Base-by-base conservation (phyloP, 23 red algal genomes). In the Gracilaria gracilis region DNA sequence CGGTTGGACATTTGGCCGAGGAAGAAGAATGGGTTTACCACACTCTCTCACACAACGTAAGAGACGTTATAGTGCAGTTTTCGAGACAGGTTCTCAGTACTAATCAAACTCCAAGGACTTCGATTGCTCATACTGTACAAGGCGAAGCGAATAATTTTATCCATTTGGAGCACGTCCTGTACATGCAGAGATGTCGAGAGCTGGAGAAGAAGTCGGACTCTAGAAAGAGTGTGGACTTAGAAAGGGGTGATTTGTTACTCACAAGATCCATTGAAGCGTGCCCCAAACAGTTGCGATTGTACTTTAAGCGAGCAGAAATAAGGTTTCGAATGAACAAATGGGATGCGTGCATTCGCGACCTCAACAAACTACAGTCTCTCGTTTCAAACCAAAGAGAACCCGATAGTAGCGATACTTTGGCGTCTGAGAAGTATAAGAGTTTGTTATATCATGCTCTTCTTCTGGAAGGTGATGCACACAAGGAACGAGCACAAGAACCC, bases 21-120 rank as follows among this genome's bases (percentile, higher is more conserved):
- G 72, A 90, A 69, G 87, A 90, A 66, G 87, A 66, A 33, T 81
- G 48, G 73, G 58, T 90, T 13, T 90, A 90, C 39, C 51, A 90
- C 44, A 51, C 71, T 0, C 39, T 90, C 29, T 34, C 61, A 5
- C 23, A 20, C 8, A 57, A 90, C 34, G 29, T 87, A 23, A 51
- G 72, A 50, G 72, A 77, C 9, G 46, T 77, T n/a, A 77, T 77
- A 13, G 12, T 77, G n/a, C 72, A 77, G 32, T 77, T 77, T 50
- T 13, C 35, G 28, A 77, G 72, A 32, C 50, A 77, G 1, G 38
- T 35, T 49, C 27, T 77, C 9, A 1, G 42, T 35, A 29, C 50
- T 77, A 0, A 1, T 51, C 23, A 19, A 32, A 50, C 38, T 50
- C 15, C 42, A 46, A 31, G 50, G 46, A 40, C 72, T 31, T n/a